These are phyloP conservation scores for Phycomyces nitens DNA, from an alignment of 192 early-diverging fungal genomes.

Conservation along the genomic window DNA sequence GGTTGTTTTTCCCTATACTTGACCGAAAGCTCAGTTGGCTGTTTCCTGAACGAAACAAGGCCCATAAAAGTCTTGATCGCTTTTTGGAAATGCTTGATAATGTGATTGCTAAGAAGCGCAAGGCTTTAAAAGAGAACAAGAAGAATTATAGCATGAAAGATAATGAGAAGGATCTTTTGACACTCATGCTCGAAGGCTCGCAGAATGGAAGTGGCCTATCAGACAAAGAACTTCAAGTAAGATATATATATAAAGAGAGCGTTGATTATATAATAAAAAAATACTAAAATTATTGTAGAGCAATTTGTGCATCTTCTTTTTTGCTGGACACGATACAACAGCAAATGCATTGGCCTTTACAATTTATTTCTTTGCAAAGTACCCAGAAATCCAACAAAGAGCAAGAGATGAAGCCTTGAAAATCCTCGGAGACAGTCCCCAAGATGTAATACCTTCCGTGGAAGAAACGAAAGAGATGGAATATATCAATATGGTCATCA, in stretches of 20 bases:
- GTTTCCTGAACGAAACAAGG: background rate
- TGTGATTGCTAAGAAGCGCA: conserved; percentile 14
- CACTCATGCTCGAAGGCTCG: conserved; percentile 31
- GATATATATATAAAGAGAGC: background rate
- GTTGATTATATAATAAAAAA: too few relatives aligned
- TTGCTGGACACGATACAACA: conserved; percentile 58
- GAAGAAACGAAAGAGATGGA: conserved; percentile 49
- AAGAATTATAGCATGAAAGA: background rate
- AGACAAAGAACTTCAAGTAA: conserved; percentile 8
- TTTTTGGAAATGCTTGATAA: conserved; percentile 12
- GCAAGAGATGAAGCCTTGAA: conserved; percentile 49
- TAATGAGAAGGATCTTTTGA: conserved; percentile 29
- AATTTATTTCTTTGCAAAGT: conserved; percentile 46
- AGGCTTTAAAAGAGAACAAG: background rate
- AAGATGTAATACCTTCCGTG: conserved; percentile 45
- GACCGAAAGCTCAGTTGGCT: conserved; percentile 26
- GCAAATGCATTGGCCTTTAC: conserved; percentile 49
- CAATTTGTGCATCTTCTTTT: conserved; percentile 43
- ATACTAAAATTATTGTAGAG: too few relatives aligned
- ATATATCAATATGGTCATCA: conserved; percentile 50
- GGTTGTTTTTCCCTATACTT: conserved; percentile 49
- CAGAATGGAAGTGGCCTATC: background rate
- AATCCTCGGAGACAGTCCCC: conserved; percentile 50
- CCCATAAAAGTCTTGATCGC: conserved; percentile 7
- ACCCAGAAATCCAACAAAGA: conserved; percentile 48